Percentiles rank a stretch among this genome's conserved stretches.
Conservation (phyloP, 495 filamentous ascomycete species). For the Annulohypoxylon nitens region DNA sequence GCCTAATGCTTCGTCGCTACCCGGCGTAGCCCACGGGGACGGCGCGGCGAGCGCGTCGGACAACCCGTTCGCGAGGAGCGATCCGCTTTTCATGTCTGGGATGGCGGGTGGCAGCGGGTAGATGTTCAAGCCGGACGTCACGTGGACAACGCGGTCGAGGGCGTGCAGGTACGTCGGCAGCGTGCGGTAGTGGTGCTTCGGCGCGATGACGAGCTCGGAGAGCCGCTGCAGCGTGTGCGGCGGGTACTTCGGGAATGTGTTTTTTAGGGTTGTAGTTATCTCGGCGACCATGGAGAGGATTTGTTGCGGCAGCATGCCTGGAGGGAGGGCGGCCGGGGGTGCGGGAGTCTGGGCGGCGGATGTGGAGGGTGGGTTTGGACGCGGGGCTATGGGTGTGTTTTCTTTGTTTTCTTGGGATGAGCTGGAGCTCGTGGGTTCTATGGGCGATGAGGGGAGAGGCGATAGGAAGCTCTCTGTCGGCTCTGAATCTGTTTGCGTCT, state of each 20-base stretch:
- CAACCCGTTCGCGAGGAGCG: constrained; percentile 69
- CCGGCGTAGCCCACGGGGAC: constrained; percentile 59
- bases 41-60: constrained; percentile 77
- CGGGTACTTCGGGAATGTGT: constrained; percentile 77
- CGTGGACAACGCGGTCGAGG: constrained; percentile 89
- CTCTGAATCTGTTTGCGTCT: constrained; percentile 57
- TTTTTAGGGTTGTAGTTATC: constrained; percentile 75
- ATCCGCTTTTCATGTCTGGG: constrained; percentile 61
- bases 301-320: constrained; percentile 70
- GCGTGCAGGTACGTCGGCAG: constrained; percentile 89
- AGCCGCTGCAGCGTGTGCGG: constrained; percentile 95
- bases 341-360: constrained; percentile 36
- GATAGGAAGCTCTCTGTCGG: constrained; percentile 68
- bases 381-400: constrained; percentile 53
- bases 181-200: constrained; percentile 81
- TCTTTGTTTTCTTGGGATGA: constrained; percentile 66
- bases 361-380: constrained; percentile 33
- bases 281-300: constrained; percentile 72
- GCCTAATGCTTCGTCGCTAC: constrained; percentile 88
- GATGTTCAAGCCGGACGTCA: constrained; percentile 81
- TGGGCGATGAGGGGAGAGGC: constrained; percentile 61
- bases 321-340: constrained; percentile 42
- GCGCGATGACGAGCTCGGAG: constrained; percentile 86
- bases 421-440: constrained; percentile 60
- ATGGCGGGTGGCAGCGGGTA: constrained; percentile 83